phyloP scores from a whole-genome alignment of 2,329 filamentous ascomycete species.

The Balansia obtecta region DNA sequence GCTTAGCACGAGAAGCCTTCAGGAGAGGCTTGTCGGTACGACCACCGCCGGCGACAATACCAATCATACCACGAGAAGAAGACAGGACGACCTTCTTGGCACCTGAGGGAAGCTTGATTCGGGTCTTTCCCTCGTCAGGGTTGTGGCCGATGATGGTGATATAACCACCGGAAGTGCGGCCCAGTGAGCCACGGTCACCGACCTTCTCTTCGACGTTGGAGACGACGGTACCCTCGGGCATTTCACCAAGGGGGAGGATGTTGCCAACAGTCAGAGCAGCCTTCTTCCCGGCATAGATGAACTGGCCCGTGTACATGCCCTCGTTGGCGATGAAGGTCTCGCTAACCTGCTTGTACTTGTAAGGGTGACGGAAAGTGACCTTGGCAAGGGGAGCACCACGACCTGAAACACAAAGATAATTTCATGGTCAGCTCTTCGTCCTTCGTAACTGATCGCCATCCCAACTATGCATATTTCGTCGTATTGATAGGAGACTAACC shows the following conservation, averaged over 20 bases:
- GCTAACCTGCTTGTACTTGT: constrained; percentile 93
- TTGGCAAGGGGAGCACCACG: constrained; percentile 96
- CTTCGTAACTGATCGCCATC: neutral
- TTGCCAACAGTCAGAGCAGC: constrained; percentile 94
- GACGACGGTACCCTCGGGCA: constrained; percentile 98
- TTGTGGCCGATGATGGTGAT: constrained; percentile 97
- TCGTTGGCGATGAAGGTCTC: constrained; percentile 99
- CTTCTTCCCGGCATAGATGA: constrained; percentile 99
- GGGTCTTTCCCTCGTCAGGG: constrained; percentile 98
- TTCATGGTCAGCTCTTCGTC: constrained; percentile 14
- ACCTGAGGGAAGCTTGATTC: constrained; percentile 97
- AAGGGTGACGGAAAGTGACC: constrained; percentile 94
- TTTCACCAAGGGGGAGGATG: constrained; percentile 83
- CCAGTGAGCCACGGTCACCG: constrained; percentile 91
- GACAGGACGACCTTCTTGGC: constrained; percentile 98
- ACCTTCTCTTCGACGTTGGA: constrained; percentile 99
- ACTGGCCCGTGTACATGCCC: constrained; percentile 99
- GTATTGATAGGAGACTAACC: constrained; percentile 33
- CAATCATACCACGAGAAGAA: constrained; percentile 92
- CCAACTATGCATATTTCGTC: neutral
- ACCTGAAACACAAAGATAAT: constrained; percentile 20
- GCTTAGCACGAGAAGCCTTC: constrained; percentile 99
- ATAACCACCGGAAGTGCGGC: constrained; percentile 98
- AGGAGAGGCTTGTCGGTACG: constrained; percentile 99
- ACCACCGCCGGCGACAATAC: constrained; percentile 98